These are phyloP conservation scores for Apostasia ramifera DNA, from an alignment of 106 monocot species.

Conservation along the genomic window DNA sequence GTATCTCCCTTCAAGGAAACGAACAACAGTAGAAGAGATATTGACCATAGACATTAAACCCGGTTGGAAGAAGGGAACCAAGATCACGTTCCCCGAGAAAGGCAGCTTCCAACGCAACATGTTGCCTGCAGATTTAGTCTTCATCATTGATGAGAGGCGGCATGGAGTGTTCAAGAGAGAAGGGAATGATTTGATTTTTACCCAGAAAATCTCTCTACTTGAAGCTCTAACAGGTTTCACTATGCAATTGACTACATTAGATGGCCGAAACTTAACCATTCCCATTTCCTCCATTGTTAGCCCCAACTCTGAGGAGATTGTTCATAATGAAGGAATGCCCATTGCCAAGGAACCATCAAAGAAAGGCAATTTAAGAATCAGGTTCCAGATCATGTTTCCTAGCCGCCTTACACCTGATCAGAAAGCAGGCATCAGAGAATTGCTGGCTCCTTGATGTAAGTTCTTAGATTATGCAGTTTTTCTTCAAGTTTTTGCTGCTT, in stretches of 20 bases:
- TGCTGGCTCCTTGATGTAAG: too few species aligned
- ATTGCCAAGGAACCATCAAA: constrained; percentile 36
- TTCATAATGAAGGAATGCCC: constrained; percentile 59
- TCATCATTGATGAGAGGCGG: constrained; percentile 56
- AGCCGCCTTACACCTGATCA: constrained; percentile 34
- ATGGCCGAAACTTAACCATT: constrained; percentile 38
- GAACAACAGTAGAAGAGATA: constrained; percentile 35
- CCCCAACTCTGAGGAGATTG: constrained; percentile 42
- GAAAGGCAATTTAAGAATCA: constrained; percentile 37
- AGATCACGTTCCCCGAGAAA: constrained; percentile 61
- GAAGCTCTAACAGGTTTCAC: constrained; percentile 57
- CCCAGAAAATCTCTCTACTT: constrained; percentile 32
- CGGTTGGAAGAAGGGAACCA: constrained; percentile 73
- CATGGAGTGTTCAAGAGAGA: constrained; percentile 47
- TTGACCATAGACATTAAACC: constrained; percentile 57
- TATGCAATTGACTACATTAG: constrained; percentile 31
- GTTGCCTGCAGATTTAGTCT: constrained; percentile 40
- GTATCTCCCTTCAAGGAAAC: constrained; percentile 9
- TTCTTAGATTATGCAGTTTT: too few species aligned
- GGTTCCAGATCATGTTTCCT: constrained; percentile 54
- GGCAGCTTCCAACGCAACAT: constrained; percentile 35
- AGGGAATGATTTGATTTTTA: constrained; percentile 48
- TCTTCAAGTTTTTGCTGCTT: too few species aligned
- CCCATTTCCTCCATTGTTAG: constrained; percentile 31
- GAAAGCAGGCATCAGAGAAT: constrained; percentile 15